These are phyloP conservation scores for Candolleomyces efflorescens DNA, from an alignment of 768 basidiomycete genomes.

Conservation along the genomic window DNA sequence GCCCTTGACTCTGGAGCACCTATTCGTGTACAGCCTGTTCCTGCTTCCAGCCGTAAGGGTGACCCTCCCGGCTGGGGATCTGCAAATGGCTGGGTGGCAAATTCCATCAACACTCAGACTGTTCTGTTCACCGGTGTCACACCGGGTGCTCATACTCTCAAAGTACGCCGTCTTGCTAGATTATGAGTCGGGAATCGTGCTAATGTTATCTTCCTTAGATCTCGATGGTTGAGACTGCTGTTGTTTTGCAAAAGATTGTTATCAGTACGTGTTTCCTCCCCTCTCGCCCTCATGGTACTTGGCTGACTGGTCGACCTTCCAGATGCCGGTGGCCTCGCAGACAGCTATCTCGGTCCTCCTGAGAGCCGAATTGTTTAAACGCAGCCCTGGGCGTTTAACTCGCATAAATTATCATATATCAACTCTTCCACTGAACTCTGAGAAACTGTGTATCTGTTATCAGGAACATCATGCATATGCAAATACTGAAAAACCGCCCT, in stretches of 20 bases:
- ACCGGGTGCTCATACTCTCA: slow-evolving; percentile 58
- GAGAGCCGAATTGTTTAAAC: slow-evolving; percentile 39
- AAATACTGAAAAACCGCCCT: background rate
- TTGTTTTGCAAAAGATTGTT: slow-evolving; percentile 58
- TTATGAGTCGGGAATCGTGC: background rate
- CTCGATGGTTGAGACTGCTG: slow-evolving; percentile 54
- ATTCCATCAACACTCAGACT: slow-evolving; percentile 39
- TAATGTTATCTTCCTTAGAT: slow-evolving; percentile 25
- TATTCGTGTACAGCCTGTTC: slow-evolving; percentile 41
- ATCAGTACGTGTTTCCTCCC: slow-evolving; percentile 36
- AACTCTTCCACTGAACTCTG: too few relatives aligned
- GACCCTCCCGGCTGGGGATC: slow-evolving; percentile 44
- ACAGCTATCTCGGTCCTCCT: slow-evolving; percentile 62
- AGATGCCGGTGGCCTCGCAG: slow-evolving; percentile 53
- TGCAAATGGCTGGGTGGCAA: slow-evolving; percentile 49
- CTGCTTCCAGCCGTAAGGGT: slow-evolving; percentile 40
- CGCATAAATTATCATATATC: too few relatives aligned
- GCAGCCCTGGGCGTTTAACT: too few relatives aligned
- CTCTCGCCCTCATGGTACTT: background rate
- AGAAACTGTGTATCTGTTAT: too few relatives aligned
- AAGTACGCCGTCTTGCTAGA: slow-evolving; percentile 27
- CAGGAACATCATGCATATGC: background rate
- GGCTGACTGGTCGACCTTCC: background rate
- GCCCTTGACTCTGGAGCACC: slow-evolving; percentile 43
- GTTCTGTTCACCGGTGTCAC: slow-evolving; percentile 34